These are phyloP conservation scores for Penicillium longicatenatum DNA, from an alignment of 495 filamentous ascomycete species.

Conservation along the genomic window DNA sequence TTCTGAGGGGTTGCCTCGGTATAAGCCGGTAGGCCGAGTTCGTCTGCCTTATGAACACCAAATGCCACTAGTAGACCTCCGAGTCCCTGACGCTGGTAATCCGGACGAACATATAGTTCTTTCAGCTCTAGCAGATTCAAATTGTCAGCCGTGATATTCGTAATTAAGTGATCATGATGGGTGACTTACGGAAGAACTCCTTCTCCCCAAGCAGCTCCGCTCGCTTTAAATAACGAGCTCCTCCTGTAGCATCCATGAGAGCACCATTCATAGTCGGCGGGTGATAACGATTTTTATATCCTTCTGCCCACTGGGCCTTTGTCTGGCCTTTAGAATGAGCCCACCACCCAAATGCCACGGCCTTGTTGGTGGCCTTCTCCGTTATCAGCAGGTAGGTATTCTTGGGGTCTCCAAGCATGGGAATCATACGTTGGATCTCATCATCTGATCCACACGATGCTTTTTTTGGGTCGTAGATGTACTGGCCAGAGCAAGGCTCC, in stretches of 20 bases:
- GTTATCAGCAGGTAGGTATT: constrained; percentile 2
- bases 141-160: not conserved
- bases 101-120: constrained; percentile 2
- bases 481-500: constrained; percentile 1
- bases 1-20: not conserved
- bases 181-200: not conserved
- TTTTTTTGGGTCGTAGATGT: not conserved
- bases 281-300: not conserved
- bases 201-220: constrained; percentile 1
- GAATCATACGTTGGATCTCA: not conserved
- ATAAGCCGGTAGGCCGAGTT: not conserved
- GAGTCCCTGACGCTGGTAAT: not conserved
- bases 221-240: constrained; percentile 1
- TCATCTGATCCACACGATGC: constrained; percentile 1
- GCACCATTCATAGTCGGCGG: constrained; percentile 3
- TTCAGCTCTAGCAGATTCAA: not conserved
- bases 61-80: not conserved
- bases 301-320: constrained; percentile 2
- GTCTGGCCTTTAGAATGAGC: not conserved
- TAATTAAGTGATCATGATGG: not conserved
- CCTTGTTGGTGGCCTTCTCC: not conserved
- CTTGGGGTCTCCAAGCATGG: not conserved
- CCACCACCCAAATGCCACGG: not conserved
- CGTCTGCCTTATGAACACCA: constrained; percentile 4
- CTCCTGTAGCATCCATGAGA: constrained; percentile 2